Evolutionary conservation across 2,329 filamentous ascomycete genomes (phyloP).

Genomic region (Hymenotorrendiella dingleyae): DNA sequence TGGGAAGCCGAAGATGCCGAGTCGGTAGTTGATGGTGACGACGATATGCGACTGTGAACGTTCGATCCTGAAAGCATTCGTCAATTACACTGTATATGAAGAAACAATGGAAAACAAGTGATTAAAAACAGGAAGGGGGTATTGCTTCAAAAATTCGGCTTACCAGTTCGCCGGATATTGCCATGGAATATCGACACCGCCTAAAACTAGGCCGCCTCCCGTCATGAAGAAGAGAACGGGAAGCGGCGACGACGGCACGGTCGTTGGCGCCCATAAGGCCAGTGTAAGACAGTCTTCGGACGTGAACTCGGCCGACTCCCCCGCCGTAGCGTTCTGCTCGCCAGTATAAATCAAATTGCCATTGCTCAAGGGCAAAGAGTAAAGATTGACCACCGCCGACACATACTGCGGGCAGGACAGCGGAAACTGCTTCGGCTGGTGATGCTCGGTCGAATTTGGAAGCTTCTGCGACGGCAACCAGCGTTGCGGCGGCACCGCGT

Average conservation of each 20-base stretch:
- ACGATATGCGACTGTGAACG: constrained; percentile 25
- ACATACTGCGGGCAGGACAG: constrained; percentile 25
- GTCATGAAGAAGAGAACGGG: constrained; percentile 33
- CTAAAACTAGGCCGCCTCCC: constrained; percentile 16
- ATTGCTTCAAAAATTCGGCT: too few relatives aligned
- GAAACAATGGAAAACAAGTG: too few relatives aligned
- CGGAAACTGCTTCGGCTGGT: constrained; percentile 15
- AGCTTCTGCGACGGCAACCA: constrained; percentile 18
- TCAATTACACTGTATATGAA: too few relatives aligned
- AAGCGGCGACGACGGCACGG: constrained; percentile 36
- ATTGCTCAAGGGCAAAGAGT: constrained; percentile 22
- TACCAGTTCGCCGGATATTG: constrained; percentile 4
- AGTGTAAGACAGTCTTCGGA: constrained; percentile 28
- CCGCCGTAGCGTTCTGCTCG: constrained; percentile 14
- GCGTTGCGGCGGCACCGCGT: constrained; percentile 45
- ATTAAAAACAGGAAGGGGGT: too few relatives aligned
- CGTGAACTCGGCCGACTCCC: constrained; percentile 9
- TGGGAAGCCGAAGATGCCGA: constrained; percentile 18
- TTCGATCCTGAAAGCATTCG: too few relatives aligned
- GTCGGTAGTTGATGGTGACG: constrained; percentile 30
- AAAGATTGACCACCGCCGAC: constrained; percentile 26
- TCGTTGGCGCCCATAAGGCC: constrained; percentile 21
- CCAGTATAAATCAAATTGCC: constrained; percentile 5
- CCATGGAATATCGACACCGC: constrained; percentile 6
- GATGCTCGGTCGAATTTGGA: constrained; percentile 11